These are phyloP conservation scores for Pseudocercospora pini-densiflorae DNA, from an alignment of 2,329 filamentous ascomycete species.

Conservation along the genomic window DNA sequence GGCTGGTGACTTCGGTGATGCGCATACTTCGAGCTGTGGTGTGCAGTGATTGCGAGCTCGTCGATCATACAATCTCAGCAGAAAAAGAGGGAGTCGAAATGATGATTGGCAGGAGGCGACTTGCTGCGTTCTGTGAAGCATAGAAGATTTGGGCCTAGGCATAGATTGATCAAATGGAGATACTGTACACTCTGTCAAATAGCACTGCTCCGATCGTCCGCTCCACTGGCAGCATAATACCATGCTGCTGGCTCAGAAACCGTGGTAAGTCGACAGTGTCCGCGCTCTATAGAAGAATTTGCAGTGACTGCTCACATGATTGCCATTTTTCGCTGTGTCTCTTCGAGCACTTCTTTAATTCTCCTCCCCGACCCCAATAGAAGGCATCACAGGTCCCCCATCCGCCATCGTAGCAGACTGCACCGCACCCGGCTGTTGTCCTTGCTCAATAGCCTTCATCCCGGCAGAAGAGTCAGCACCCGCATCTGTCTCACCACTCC, in stretches of 20 bases:
- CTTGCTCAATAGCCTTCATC: neutral
- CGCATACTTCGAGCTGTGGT: neutral
- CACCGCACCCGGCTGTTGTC: neutral
- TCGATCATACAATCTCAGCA: too few relatives aligned
- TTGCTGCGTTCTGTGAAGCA: neutral
- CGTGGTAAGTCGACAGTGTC: too few relatives aligned
- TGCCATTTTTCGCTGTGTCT: too few relatives aligned
- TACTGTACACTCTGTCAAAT: neutral
- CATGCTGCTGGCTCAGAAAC: too few relatives aligned
- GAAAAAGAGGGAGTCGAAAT: too few relatives aligned
- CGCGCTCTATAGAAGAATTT: too few relatives aligned
- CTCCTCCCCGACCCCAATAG: neutral
- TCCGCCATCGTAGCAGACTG: neutral
- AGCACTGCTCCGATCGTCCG: neutral
- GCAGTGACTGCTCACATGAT: too few relatives aligned
- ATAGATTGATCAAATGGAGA: neutral
- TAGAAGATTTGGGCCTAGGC: neutral
- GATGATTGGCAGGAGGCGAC: too few relatives aligned
- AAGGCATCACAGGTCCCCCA: neutral
- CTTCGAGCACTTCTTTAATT: neutral
- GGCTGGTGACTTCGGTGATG: neutral
- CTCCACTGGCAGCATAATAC: neutral
- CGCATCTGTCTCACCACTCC: neutral
- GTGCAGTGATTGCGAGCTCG: neutral
- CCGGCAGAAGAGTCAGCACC: neutral